Conservation (phyloP, 495 filamentous ascomycete species). For the Bathelium albidoporum region DNA sequence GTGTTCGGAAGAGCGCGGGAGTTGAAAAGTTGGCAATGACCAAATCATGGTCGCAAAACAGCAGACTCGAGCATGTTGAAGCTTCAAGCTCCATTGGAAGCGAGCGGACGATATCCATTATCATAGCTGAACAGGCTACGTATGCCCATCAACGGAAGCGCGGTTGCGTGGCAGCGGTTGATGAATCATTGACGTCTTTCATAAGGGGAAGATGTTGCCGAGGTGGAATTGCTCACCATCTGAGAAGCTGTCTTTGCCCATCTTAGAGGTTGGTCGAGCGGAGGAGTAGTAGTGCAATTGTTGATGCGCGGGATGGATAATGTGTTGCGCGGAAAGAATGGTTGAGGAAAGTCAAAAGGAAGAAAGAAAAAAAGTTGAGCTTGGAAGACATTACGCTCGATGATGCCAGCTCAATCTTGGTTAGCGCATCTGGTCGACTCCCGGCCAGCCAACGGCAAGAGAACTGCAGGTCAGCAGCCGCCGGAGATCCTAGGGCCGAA, state of each 20-base stretch:
- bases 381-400: neutral
- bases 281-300: neutral
- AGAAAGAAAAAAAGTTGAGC: constrained; percentile 5
- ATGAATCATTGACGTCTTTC: neutral
- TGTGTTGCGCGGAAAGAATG: neutral
- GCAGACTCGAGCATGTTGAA: too few species aligned
- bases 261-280: constrained; percentile 9
- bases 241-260: constrained; percentile 23
- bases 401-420: neutral
- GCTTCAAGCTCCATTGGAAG: neutral
- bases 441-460: neutral
- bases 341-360: neutral
- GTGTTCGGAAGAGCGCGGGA: neutral
- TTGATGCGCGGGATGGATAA: neutral
- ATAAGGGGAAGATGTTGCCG: neutral
- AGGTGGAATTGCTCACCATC: constrained; percentile 18
- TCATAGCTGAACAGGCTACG: neutral
- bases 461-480: neutral
- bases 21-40: neutral
- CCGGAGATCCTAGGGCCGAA: neutral
- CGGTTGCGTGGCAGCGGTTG: neutral
- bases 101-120: neutral
- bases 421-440: neutral
- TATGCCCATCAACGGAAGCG: neutral
- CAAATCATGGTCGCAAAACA: neutral